Conservation (phyloP, 148 eudicot genomes). For the Rhododendron simsii region DNA sequence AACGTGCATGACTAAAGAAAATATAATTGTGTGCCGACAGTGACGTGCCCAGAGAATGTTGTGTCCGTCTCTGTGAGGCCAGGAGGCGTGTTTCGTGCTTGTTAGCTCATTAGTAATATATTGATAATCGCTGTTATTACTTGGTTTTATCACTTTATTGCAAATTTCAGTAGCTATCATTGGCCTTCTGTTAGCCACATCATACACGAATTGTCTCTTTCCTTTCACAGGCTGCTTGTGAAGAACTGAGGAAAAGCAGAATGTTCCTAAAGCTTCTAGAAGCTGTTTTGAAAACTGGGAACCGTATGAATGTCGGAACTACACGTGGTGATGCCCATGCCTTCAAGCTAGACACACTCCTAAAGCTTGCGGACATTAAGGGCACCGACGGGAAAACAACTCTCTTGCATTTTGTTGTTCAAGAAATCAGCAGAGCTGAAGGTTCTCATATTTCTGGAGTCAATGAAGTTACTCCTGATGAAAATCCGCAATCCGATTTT, state of each 20-base stretch:
- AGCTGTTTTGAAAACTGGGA: slow-evolving; percentile 85
- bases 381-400: slow-evolving; percentile 85
- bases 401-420: slow-evolving; percentile 87
- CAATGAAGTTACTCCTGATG: slow-evolving; percentile 7
- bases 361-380: slow-evolving; percentile 78
- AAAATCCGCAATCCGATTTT: slow-evolving; percentile 19
- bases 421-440: slow-evolving; percentile 68
- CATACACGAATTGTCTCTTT: background rate
- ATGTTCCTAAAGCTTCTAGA: slow-evolving; percentile 83
- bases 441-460: slow-evolving; percentile 39
- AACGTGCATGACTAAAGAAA: background rate
- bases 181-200: background rate
- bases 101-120: background rate
- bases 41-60: background rate
- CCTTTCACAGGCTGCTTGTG: slow-evolving; percentile 57
- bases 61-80: background rate
- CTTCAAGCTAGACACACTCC: slow-evolving; percentile 91
- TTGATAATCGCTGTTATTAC: background rate
- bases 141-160: background rate
- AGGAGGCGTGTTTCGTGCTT: background rate
- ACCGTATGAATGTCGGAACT: slow-evolving; percentile 90
- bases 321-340: slow-evolving; percentile 87
- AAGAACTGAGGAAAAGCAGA: slow-evolving; percentile 72
- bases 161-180: background rate
- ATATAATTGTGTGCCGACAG: background rate